phyloP scores from a whole-genome alignment of 495 filamentous ascomycete species.

The Neurospora tetraspora region DNA sequence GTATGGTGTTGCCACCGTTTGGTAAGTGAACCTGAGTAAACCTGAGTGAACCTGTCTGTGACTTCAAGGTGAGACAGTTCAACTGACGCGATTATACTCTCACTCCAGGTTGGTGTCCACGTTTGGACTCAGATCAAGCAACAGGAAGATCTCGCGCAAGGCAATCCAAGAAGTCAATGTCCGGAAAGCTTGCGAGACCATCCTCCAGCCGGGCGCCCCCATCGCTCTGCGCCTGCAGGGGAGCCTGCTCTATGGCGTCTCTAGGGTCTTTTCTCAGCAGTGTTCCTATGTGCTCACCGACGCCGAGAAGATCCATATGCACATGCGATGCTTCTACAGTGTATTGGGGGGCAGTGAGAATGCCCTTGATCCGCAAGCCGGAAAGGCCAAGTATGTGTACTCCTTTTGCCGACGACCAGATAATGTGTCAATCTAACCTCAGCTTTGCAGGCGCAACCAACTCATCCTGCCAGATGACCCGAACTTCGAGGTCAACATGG shows the following conservation, averaged over 20 bases:
- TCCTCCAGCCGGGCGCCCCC: conserved; percentile 73
- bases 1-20: conserved; percentile 89
- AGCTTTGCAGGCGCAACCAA: conserved; percentile 55
- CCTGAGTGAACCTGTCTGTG: neutral
- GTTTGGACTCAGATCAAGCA: conserved; percentile 55
- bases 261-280: conserved; percentile 77
- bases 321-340: conserved; percentile 57
- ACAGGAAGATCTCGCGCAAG: conserved; percentile 70
- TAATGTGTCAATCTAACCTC: conserved; percentile 3
- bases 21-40: conserved; percentile 43
- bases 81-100: neutral
- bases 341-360: conserved; percentile 22
- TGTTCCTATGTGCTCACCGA: conserved; percentile 77
- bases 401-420: neutral
- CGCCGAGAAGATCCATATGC: conserved; percentile 62
- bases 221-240: conserved; percentile 90
- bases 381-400: conserved; percentile 55
- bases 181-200: conserved; percentile 74
- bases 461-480: conserved; percentile 78
- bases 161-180: conserved; percentile 84
- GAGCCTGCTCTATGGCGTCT: conserved; percentile 77
- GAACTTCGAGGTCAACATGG: conserved; percentile 48
- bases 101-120: conserved; percentile 77
- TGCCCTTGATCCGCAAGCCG: conserved; percentile 60
- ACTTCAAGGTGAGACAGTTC: neutral